Evolutionary conservation across 495 filamentous ascomycete species (phyloP), one percentile per base, ranked within the genome.

Genomic region (Podospora comata): DNA sequence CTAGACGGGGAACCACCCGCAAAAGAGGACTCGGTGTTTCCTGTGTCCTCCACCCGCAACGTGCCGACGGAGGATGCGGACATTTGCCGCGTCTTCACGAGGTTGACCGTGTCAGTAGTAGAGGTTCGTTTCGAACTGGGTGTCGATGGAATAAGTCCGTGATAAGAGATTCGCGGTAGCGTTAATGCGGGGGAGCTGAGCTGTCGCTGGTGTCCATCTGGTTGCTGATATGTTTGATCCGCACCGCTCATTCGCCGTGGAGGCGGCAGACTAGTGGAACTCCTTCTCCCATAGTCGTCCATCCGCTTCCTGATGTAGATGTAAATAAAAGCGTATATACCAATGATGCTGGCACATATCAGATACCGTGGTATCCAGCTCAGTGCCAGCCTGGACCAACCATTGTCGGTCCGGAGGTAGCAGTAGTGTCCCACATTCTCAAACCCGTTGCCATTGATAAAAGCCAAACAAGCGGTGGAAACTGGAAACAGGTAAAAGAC

Each of bases 291-390:
- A 55, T 77, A 78, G 18, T 76, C 72, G 16, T 67, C 65, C 71
- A 79, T 74, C 28, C 73, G 32, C 34, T 72, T 67, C 18, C 82
- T 79, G 15, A 91, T 85, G 69, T 91, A 89, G n/a, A 87, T 72
- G 72, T 92, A 92, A 32, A 93, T 88, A 2, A 84, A 82, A 27
- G 84, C 77, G 68, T 91, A 91, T 11, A 92, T 85, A 61, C 79
- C 72, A 13, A 90, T 71, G 66, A 92, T 87, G 56, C 82, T 79
- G 44, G 81, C 75, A 70, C 88, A 85, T 34, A 93, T 87, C 27
- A 91, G 64, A 68, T 93, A 93, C 32, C 91, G 83, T 34, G 91
- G 91, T 18, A 88, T 81, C 91, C 91, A 93, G 60, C 84, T 84
- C 34, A 93, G 79, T 3, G 84, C 86, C 34, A 89, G 79, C 48